Evolutionary conservation across 2,329 filamentous ascomycete genomes (phyloP), one percentile per base, ranked within the genome.

Genomic region (Colletotrichum ledebouriae): DNA sequence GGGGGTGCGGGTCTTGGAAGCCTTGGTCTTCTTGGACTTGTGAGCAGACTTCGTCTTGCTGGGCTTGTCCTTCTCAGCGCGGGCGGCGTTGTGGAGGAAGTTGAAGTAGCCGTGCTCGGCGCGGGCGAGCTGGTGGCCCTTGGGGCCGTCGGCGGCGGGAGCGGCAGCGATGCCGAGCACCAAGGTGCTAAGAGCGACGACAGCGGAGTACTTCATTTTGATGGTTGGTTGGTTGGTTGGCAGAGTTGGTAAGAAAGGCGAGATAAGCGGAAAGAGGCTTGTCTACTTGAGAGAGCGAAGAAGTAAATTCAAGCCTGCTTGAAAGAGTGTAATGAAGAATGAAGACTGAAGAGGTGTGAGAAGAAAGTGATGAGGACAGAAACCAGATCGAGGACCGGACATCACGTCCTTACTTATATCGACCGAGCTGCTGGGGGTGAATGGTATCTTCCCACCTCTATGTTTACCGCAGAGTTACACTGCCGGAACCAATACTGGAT

Each of bases 271-370:
- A 22, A 2, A 22, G 22, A 22, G 22, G 61, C 65, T 59, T 65
- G 61, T 65, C 55, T 60, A 65, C 65, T 50, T 56, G 55, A 65
- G 55, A 52, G 65, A 65, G 3, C 25, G 55, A 50, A 41, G 29
- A 68, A 65, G 42, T 37, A 39, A 39, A 63, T 65, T 68, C 65
- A 68, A 65, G 65, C 65, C 65, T 65, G 65, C 65, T 65, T 68
- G 65, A 65, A 68, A 44, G 61, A 68, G 34, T 65, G 61, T 65
- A 44, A 41, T 59, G 65, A 60, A 65, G 3, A 56, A 20, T 15
- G 55, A 59, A 52, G 29, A 46, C 20, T 6, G 53, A 5, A 57
- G 56, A 41, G 46, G 33, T 39, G 41, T 20, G 55, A 44, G 41
- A 42, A 39, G 61, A 50, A 68, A 49, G 49, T 29, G 34, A 50